Base-by-base conservation (phyloP, 345 rosid species). In the Aegle marmelos region DNA sequence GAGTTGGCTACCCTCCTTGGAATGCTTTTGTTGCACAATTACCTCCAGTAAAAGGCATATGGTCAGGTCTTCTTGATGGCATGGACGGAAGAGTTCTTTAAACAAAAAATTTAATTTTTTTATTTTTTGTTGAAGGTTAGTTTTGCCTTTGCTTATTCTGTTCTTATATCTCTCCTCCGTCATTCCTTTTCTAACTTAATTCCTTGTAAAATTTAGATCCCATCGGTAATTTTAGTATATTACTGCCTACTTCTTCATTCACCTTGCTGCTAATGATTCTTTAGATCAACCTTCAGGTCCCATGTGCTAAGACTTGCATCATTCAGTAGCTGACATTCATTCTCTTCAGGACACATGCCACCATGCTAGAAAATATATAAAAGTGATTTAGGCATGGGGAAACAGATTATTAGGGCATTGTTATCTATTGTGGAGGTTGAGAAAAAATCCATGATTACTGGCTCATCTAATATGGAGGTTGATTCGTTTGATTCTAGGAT, bases 1-100 rank as follows among this genome's bases (percentile, higher is more conserved):
- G 98, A 31, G 93, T 90, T 60, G 99, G 97, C 75, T 92, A 93
- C 78, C 98, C 99, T 85, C 97, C 99, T 75, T 95, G 99, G 97
- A 94, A 93, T 87, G 98, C 97, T 70, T 89, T 95, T 53, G 98
- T 92, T 61, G 96, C 89, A 73, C 98, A 95, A 80, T 82, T 93
- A 72, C 99, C 98, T 71, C 99, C 92, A 19, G 88, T 86, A 61
- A 95, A 92, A 74, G 99, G 99, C 65, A 82, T 93, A 16, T 92
- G 98, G 98, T 82, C 96, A 36, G 99, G 99, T 82, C 92, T 93
- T 82, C 89, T 95, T 73, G 99, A 95, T 77, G 98, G 98, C 79
- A 85, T 95, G 88, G 98, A 92, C 72, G 99, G 97, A 71, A 91
- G 93, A 88, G 99, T 94, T 71, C 87, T 89, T 64, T 87, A 79